These are phyloP conservation scores for Glarea lozoyensis DNA, from an alignment of 495 filamentous ascomycete species.

Conservation along the genomic window DNA sequence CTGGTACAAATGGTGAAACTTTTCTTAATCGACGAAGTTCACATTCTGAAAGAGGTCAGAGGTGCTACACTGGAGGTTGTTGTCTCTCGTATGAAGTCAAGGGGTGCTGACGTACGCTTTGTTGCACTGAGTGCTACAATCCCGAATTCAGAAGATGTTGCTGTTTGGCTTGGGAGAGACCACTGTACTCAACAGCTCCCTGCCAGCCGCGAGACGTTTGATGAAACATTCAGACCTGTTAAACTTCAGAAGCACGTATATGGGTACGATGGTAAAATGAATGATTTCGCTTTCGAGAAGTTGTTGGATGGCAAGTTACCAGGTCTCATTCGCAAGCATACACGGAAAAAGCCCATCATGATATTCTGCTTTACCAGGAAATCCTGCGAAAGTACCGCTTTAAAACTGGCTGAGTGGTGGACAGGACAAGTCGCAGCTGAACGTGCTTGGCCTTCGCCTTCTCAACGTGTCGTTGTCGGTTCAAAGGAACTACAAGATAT, in stretches of 20 bases:
- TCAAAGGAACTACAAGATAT: slow-evolving; percentile 54
- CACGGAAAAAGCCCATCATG: slow-evolving; percentile 77
- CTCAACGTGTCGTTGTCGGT: slow-evolving; percentile 44
- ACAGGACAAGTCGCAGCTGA: slow-evolving; percentile 42
- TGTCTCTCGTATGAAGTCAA: slow-evolving; percentile 92
- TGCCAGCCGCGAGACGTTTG: slow-evolving; percentile 71
- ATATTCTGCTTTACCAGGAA: slow-evolving; percentile 86
- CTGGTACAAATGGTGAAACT: slow-evolving; percentile 80
- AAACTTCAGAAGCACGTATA: slow-evolving; percentile 80
- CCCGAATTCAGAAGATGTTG: slow-evolving; percentile 86
- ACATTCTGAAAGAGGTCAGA: slow-evolving; percentile 82
- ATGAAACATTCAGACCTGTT: slow-evolving; percentile 85
- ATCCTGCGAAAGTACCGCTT: slow-evolving; percentile 68
- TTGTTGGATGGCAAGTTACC: slow-evolving; percentile 65
- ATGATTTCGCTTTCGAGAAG: slow-evolving; percentile 87
- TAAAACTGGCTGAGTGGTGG: slow-evolving; percentile 61
- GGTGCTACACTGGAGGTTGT: slow-evolving; percentile 93
- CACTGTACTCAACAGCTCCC: slow-evolving; percentile 56
- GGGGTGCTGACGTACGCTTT: slow-evolving; percentile 80
- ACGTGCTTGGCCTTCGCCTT: slow-evolving; percentile 61
- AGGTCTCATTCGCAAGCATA: slow-evolving; percentile 66
- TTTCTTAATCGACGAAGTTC: slow-evolving; percentile 94
- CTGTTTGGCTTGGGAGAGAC: slow-evolving; percentile 81
- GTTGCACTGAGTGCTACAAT: slow-evolving; percentile 89
- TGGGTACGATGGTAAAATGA: slow-evolving; percentile 56